Percentiles rank a stretch among this genome's conserved stretches.
These are phyloP conservation scores for Lentithecium fluviatile DNA, from an alignment of 495 filamentous ascomycete species.

Conservation along the genomic window DNA sequence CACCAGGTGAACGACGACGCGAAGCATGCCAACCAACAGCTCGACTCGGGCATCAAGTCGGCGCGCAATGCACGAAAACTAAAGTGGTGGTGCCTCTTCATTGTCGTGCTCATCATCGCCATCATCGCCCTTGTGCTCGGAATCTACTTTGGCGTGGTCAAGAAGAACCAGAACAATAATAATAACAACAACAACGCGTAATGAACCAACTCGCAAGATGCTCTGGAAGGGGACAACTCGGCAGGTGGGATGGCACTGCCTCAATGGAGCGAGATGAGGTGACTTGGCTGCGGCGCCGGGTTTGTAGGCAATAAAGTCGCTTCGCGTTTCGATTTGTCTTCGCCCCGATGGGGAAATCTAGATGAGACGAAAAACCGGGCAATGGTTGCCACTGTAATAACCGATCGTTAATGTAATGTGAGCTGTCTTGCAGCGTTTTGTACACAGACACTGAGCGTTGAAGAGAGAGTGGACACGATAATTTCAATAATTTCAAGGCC, in stretches of 20 bases:
- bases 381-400: too few relatives aligned
- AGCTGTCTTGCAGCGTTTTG: too few relatives aligned
- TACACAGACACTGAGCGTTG: too few relatives aligned
- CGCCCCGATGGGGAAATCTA: too few relatives aligned
- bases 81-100: constrained; percentile 69
- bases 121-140: constrained; percentile 47
- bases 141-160: constrained; percentile 44
- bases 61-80: constrained; percentile 59
- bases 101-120: constrained; percentile 51
- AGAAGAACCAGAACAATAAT: constrained; percentile 24
- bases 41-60: constrained; percentile 59
- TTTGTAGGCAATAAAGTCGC: too few relatives aligned
- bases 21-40: constrained; percentile 58
- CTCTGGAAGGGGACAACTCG: background rate
- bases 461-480: too few relatives aligned
- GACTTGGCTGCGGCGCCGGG: too few relatives aligned
- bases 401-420: too few relatives aligned
- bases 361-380: too few relatives aligned
- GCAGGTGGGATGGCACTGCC: background rate
- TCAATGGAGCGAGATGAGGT: too few relatives aligned
- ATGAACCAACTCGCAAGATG: background rate
- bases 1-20: constrained; percentile 58
- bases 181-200: background rate
- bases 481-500: too few relatives aligned
- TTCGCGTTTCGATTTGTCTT: too few relatives aligned